Conservation (phyloP, 177 flowering plant genomes). For the Tripterygium wilfordii region DNA sequence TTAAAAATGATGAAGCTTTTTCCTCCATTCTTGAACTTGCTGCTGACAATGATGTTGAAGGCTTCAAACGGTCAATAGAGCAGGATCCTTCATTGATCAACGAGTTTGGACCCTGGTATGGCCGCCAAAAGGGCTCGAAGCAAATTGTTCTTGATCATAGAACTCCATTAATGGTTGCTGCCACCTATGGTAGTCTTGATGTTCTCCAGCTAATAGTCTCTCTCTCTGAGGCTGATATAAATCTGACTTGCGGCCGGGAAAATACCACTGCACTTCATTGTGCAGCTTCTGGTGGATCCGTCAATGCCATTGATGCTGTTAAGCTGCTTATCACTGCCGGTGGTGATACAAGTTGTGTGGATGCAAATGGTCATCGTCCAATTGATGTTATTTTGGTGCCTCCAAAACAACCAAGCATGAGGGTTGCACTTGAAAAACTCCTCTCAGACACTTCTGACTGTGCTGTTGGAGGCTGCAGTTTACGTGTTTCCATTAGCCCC, state of each 20-base stretch:
- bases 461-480: slow-evolving; percentile 4
- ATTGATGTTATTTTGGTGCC: slow-evolving; percentile 43
- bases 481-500: slow-evolving; percentile 15
- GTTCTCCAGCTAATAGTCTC: slow-evolving; percentile 37
- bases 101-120: slow-evolving; percentile 45
- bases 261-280: slow-evolving; percentile 61
- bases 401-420: slow-evolving; percentile 28
- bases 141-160: slow-evolving; percentile 38
- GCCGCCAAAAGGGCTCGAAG: slow-evolving; percentile 36
- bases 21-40: slow-evolving; percentile 48
- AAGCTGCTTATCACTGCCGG: slow-evolving; percentile 41
- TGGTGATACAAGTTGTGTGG: slow-evolving; percentile 33
- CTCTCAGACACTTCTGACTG: slow-evolving; percentile 8
- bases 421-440: slow-evolving; percentile 32
- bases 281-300: slow-evolving; percentile 55
- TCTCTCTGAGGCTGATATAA: slow-evolving; percentile 30
- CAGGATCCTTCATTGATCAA: slow-evolving; percentile 24
- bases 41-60: slow-evolving; percentile 43
- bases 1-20: slow-evolving; percentile 30
- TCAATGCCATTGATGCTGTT: slow-evolving; percentile 28
- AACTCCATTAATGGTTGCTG: slow-evolving; percentile 66
- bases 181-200: slow-evolving; percentile 47
- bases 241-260: slow-evolving; percentile 32
- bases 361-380: slow-evolving; percentile 37
- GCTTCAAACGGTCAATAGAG: slow-evolving; percentile 19